Evolutionary conservation across 306 rosid genomes (phyloP).

Genomic region (Inga leiocalycina): DNA sequence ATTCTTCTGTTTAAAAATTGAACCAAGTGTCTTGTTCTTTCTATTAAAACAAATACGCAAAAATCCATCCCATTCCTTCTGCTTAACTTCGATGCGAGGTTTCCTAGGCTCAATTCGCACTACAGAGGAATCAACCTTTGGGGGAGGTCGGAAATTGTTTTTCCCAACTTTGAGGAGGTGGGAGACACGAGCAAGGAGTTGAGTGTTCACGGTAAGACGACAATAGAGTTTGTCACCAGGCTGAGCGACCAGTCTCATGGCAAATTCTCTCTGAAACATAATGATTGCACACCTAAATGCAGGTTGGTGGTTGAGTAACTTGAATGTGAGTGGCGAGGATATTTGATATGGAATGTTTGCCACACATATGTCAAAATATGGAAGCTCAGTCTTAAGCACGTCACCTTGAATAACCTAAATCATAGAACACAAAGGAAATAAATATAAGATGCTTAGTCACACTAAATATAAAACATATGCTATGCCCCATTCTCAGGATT

Average conservation of each 20-base stretch:
- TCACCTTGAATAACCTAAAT: conserved; percentile 83
- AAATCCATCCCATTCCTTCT: conserved; percentile 94
- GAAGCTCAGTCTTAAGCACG: conserved; percentile 85
- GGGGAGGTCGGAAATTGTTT: conserved; percentile 92
- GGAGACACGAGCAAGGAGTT: conserved; percentile 75
- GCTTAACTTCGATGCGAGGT: conserved; percentile 74
- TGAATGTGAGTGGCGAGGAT: conserved; percentile 97
- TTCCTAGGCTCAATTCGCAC: conserved; percentile 88
- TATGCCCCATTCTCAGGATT: not conserved
- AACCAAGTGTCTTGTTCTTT: conserved; percentile 93
- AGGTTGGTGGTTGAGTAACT: conserved; percentile 78
- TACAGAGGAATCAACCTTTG: conserved; percentile 90
- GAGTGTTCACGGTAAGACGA: conserved; percentile 86
- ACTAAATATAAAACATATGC: conserved; percentile 1
- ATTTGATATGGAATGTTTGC: conserved; percentile 96
- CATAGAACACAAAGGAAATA: not conserved
- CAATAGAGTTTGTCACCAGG: conserved; percentile 95
- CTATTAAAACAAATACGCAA: conserved; percentile 78
- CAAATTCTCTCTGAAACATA: conserved; percentile 95
- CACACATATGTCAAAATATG: conserved; percentile 88
- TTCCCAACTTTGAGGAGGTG: conserved; percentile 95
- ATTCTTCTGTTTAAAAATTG: conserved; percentile 83
- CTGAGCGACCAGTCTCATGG: conserved; percentile 93
- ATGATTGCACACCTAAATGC: conserved; percentile 86
- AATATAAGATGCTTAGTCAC: not conserved